Evolutionary conservation across 164 flowering plant species (phyloP).

Genomic region (Dillenia turbinata): DNA sequence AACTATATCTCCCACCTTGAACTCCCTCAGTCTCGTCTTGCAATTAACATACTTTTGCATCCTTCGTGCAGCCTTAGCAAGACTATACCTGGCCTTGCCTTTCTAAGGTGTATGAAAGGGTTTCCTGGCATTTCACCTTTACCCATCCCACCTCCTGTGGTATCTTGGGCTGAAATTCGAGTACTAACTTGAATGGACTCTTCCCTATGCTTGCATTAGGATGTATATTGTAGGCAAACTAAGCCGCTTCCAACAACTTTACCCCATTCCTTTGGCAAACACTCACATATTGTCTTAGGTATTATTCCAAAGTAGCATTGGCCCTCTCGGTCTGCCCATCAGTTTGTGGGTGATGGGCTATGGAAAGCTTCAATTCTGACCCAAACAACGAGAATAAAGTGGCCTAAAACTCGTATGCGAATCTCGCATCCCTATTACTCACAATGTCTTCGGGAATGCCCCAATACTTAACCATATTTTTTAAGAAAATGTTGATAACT

Average conservation of each 20-base stretch:
- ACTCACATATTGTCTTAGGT: constrained; percentile 3
- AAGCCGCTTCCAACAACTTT: no score
- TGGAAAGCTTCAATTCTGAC: constrained; percentile 1
- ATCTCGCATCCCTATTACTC: background rate
- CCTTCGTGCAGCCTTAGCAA: background rate
- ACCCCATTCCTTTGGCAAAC: background rate
- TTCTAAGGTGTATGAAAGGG: background rate
- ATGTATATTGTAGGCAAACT: constrained; percentile 7
- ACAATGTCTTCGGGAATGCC: constrained; percentile 1
- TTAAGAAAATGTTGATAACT: no score
- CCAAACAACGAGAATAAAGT: background rate
- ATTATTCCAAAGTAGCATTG: constrained; percentile 1
- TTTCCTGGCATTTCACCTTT: background rate
- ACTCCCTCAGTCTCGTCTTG: background rate
- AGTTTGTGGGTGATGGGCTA: constrained; percentile 1
- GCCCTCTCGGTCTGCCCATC: constrained; percentile 5
- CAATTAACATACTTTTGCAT: constrained; percentile 13
- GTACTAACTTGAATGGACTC: constrained; percentile 10
- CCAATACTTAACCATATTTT: background rate
- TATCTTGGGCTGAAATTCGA: background rate
- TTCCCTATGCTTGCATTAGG: background rate
- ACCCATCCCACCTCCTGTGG: background rate
- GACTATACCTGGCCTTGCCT: background rate
- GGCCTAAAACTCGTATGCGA: background rate
- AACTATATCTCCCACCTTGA: constrained; percentile 9